Evolutionary conservation across 257 asterid genomes (phyloP).

Genomic region (Rauvolfia tetraphylla): DNA sequence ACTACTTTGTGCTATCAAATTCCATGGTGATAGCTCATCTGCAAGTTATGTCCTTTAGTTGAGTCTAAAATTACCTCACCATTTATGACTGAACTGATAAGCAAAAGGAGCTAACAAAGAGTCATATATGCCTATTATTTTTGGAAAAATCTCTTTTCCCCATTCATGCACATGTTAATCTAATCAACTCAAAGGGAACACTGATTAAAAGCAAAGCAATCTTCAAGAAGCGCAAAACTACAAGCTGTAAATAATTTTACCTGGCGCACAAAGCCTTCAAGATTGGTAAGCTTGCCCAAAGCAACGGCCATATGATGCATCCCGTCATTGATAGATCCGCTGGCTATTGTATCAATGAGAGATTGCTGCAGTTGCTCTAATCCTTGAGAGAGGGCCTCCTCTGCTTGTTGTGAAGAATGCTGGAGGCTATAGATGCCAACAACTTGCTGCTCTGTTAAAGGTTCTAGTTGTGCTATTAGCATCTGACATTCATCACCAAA

Average conservation of each 20-base stretch:
- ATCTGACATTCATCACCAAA: constrained; percentile 37
- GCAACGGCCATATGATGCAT: constrained; percentile 95
- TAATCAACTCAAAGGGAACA: neutral
- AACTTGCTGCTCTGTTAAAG: constrained; percentile 83
- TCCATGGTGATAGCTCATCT: neutral
- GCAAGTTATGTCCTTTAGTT: neutral
- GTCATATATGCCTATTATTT: neutral
- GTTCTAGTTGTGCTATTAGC: constrained; percentile 72
- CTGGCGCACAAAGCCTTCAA: constrained; percentile 89
- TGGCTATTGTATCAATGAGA: constrained; percentile 59
- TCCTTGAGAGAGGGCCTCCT: constrained; percentile 95
- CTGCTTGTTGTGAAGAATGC: constrained; percentile 87
- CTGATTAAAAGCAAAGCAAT: neutral
- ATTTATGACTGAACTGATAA: neutral
- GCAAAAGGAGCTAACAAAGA: neutral
- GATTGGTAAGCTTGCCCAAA: constrained; percentile 73
- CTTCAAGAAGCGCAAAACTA: neutral
- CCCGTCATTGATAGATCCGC: constrained; percentile 52
- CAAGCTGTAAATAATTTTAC: constrained; percentile 29
- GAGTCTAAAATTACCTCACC: neutral
- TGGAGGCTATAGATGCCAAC: constrained; percentile 86
- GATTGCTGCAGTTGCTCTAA: constrained; percentile 84
- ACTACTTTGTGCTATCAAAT: constrained; percentile 2
- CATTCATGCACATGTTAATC: neutral
- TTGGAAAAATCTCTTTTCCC: neutral